These are phyloP conservation scores for Capronia americana DNA, from an alignment of 2,329 filamentous ascomycete genomes.

Conservation along the genomic window DNA sequence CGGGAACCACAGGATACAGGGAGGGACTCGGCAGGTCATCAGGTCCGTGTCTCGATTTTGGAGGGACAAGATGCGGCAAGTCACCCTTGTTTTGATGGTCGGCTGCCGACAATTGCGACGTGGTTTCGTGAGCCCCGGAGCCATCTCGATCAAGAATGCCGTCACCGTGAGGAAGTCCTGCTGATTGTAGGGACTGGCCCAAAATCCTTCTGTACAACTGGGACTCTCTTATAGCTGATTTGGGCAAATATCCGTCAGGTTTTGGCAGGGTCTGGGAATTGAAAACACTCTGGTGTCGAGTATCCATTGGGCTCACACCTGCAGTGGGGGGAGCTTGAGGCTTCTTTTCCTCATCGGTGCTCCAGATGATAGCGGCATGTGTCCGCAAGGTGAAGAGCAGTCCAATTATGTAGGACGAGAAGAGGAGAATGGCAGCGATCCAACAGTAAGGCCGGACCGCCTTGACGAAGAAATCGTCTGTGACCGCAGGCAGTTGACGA, in stretches of 20 bases:
- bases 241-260: slow-evolving; percentile 50
- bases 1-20: slow-evolving; percentile 57
- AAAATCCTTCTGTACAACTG: slow-evolving; percentile 92
- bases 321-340: slow-evolving; percentile 57
- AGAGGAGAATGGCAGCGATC: slow-evolving; percentile 81
- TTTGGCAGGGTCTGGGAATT: slow-evolving; percentile 42
- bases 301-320: slow-evolving; percentile 46
- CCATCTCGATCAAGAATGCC: slow-evolving; percentile 41
- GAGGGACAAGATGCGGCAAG: slow-evolving; percentile 75
- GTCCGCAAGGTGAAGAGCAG: slow-evolving; percentile 95
- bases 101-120: slow-evolving; percentile 52
- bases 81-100: slow-evolving; percentile 41
- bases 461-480: slow-evolving; percentile 87
- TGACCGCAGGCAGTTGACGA: slow-evolving; percentile 80
- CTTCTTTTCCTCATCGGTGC: slow-evolving; percentile 82
- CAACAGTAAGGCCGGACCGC: slow-evolving; percentile 94
- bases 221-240: slow-evolving; percentile 79
- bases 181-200: slow-evolving; percentile 85
- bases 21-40: slow-evolving; percentile 51
- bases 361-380: slow-evolving; percentile 97
- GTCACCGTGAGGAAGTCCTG: slow-evolving; percentile 68
- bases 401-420: slow-evolving; percentile 91
- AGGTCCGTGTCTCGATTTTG: slow-evolving; percentile 61
- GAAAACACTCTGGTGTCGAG: slow-evolving; percentile 44
- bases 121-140: slow-evolving; percentile 36